Percentiles rank a stretch among this genome's conserved stretches.
These are phyloP conservation scores for Candida koratica DNA, from an alignment of 805 yeast genomes.

Conservation along the genomic window DNA sequence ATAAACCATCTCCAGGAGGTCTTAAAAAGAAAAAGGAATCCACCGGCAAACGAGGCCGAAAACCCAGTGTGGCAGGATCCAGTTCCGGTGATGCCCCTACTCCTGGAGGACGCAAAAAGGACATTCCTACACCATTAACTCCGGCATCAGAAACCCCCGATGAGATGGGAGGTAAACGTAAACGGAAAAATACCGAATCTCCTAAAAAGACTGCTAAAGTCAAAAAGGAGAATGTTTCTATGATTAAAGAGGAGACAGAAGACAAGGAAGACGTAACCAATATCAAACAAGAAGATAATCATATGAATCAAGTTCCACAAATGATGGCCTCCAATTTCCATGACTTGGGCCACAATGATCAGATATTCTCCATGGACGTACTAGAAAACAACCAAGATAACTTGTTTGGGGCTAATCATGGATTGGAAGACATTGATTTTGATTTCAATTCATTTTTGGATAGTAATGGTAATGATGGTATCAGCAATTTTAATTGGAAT, in stretches of 20 bases:
- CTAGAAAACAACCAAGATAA: slow-evolving; percentile 17
- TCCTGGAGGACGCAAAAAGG: slow-evolving; percentile 31
- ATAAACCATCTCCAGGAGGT: slow-evolving; percentile 32
- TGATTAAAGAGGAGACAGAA: slow-evolving; percentile 25
- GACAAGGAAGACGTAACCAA: slow-evolving; percentile 10
- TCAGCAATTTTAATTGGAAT: slow-evolving; percentile 39
- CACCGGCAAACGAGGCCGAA: slow-evolving; percentile 30
- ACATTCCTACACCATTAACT: slow-evolving; percentile 36
- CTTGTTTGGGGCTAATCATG: slow-evolving; percentile 12
- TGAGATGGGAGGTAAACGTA: slow-evolving; percentile 21
- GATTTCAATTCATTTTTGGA: slow-evolving; percentile 42
- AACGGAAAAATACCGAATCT: slow-evolving; percentile 32
- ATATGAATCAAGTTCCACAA: slow-evolving; percentile 22
- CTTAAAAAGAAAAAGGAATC: slow-evolving; percentile 31
- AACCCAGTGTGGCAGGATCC: slow-evolving; percentile 20
- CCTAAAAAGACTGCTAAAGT: slow-evolving; percentile 28
- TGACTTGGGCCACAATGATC: slow-evolving; percentile 24
- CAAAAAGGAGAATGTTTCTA: slow-evolving; percentile 9
- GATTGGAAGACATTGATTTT: slow-evolving; percentile 43
- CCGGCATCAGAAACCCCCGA: slow-evolving; percentile 37
- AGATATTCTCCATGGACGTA: slow-evolving; percentile 34
- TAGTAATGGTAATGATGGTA: slow-evolving; percentile 32
- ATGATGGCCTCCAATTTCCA: slow-evolving; percentile 17
- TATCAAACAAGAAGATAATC: slow-evolving; percentile 13
- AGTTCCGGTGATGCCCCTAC: slow-evolving; percentile 18